These are phyloP conservation scores for Sordariomycetes sp. DNA, from an alignment of 2,329 filamentous ascomycete species.

Conservation along the genomic window DNA sequence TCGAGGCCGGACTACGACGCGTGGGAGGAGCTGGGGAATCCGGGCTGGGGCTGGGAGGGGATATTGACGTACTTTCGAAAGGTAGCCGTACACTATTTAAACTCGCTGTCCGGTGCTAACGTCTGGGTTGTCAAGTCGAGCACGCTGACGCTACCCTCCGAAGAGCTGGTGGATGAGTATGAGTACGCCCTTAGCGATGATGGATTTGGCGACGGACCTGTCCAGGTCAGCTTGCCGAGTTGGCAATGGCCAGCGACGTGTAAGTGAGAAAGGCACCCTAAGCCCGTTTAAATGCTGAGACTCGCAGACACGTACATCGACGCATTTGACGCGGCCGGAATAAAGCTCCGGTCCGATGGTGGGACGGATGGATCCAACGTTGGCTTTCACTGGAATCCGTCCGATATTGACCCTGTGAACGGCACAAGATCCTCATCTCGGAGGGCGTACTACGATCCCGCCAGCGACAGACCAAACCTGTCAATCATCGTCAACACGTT, in stretches of 20 bases:
- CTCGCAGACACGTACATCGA: not conserved
- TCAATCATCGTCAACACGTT: slow-evolving; percentile 20
- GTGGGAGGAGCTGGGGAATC: slow-evolving; percentile 25
- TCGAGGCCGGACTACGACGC: slow-evolving; percentile 25
- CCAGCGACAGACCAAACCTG: slow-evolving; percentile 9
- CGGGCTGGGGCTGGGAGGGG: slow-evolving; percentile 23
- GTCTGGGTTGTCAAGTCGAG: slow-evolving; percentile 11
- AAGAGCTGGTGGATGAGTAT: not conserved
- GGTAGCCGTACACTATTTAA: not conserved
- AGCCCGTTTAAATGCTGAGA: not conserved
- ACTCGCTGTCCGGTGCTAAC: not conserved
- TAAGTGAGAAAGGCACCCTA: too few relatives aligned
- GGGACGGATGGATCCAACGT: slow-evolving; percentile 1
- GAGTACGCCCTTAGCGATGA: not conserved
- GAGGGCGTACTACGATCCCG: slow-evolving; percentile 1
- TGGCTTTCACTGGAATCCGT: slow-evolving; percentile 1
- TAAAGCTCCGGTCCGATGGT: not conserved
- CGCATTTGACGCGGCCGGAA: not conserved
- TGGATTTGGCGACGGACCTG: slow-evolving; percentile 1
- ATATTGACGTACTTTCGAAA: slow-evolving; percentile 19
- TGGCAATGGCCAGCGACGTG: slow-evolving; percentile 3
- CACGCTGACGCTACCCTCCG: slow-evolving; percentile 11
- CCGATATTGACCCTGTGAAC: slow-evolving; percentile 2
- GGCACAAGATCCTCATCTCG: slow-evolving; percentile 1
- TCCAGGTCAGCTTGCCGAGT: slow-evolving; percentile 2